A percentile compares a stretch with the other conserved stretches of the same genome.
Conservation (phyloP, 352 stramenopile species). For the Globisporangium megalacanthum region DNA sequence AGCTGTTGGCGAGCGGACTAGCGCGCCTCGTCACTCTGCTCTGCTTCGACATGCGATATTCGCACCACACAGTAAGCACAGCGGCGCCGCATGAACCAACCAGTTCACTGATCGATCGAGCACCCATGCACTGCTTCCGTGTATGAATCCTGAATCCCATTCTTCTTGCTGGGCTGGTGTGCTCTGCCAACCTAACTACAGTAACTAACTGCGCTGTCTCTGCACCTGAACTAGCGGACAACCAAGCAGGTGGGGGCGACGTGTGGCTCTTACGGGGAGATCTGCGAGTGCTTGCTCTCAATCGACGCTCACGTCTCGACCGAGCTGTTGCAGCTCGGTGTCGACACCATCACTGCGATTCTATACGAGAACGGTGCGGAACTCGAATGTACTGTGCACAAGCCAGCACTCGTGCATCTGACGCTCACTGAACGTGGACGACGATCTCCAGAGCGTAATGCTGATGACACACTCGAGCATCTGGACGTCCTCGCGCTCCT, state of each 20-base stretch:
- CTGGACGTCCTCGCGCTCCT: slow-evolving; percentile 20
- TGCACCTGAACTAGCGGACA: slow-evolving; percentile 29
- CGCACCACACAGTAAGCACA: slow-evolving; percentile 33
- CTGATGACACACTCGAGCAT: slow-evolving; percentile 18
- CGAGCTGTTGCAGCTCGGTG: slow-evolving; percentile 20
- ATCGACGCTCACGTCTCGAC: slow-evolving; percentile 6
- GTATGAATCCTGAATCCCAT: too few relatives aligned
- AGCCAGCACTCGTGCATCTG: too few relatives aligned
- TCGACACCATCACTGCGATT: slow-evolving; percentile 24
- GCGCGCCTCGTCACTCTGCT: slow-evolving; percentile 26
- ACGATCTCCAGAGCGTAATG: slow-evolving; percentile 18
- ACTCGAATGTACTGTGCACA: too few relatives aligned
- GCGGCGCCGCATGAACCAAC: too few relatives aligned
- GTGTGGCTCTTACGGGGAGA: slow-evolving; percentile 22
- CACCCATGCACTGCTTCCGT: too few relatives aligned
- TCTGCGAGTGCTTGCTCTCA: slow-evolving; percentile 20
- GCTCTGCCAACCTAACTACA: too few relatives aligned
- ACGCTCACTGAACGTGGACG: too few relatives aligned
- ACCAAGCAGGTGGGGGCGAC: slow-evolving; percentile 38
- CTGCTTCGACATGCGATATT: slow-evolving; percentile 47
- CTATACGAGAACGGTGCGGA: slow-evolving; percentile 44
- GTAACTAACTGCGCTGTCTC: too few relatives aligned
- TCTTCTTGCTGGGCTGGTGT: background rate
- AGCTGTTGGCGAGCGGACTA: slow-evolving; percentile 26
- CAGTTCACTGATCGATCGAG: too few relatives aligned